Percentiles rank a stretch among this genome's conserved stretches.
Evolutionary conservation across 345 rosid species (phyloP).

Genomic region (Melaleuca quinquenervia): DNA sequence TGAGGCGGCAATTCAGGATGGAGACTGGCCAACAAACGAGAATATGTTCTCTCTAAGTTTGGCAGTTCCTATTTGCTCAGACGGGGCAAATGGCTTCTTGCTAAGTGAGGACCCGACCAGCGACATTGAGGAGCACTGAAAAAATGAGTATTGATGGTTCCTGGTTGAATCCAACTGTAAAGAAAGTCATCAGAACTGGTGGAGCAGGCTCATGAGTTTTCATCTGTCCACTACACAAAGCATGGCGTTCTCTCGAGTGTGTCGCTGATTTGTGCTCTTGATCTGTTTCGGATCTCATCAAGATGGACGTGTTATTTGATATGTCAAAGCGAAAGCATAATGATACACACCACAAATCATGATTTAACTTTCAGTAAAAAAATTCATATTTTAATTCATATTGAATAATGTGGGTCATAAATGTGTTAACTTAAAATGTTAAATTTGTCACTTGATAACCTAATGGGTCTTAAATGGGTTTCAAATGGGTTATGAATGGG

Average conservation of each 20-base stretch:
- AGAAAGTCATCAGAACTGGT: neutral
- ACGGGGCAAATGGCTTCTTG: neutral
- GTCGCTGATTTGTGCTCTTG: neutral
- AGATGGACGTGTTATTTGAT: neutral
- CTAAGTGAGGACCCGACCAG: neutral
- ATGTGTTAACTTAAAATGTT: too few species aligned
- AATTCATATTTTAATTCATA: too few species aligned
- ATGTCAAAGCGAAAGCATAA: neutral
- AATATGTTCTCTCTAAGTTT: neutral
- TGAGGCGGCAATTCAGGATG: neutral
- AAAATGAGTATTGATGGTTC: neutral
- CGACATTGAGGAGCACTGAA: neutral
- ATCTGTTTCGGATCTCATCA: neutral
- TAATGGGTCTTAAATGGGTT: too few species aligned
- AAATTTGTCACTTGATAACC: too few species aligned
- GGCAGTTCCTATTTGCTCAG: neutral
- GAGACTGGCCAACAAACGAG: neutral
- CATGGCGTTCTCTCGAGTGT: neutral
- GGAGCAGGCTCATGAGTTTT: neutral
- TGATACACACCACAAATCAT: neutral
- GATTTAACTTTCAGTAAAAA: too few species aligned
- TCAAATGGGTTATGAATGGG: too few species aligned
- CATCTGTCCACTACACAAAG: neutral
- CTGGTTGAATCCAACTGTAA: neutral
- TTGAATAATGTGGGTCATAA: too few species aligned